Evolutionary conservation across 1,284 basidiomycete species (phyloP), one percentile per base, ranked within the genome.

Genomic region (Rhodotorula sp.): DNA sequence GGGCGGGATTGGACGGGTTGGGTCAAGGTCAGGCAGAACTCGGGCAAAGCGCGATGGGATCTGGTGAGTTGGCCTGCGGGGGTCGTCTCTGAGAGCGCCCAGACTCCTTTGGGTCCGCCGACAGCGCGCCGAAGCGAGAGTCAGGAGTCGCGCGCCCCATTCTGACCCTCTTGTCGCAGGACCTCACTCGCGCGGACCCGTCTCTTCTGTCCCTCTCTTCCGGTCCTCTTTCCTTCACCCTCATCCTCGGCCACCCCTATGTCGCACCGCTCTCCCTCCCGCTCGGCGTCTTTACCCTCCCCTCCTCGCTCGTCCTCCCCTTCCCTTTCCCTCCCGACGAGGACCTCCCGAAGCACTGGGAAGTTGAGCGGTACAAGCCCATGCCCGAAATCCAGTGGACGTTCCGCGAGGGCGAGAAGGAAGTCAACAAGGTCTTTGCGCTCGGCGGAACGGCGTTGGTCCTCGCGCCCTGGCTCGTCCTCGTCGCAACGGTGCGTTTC

Each of bases 21-120:
- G 9, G 59, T 68, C 61, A 74, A 72, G 59, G 68, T 74, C 46
- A 53, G 59, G 34, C 20, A 63, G 3, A 58, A 51, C 47, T 52
- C 53, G 22, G 73, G 73, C 30, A 74, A 70, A 40, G 70, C 60
- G 2, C 66, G 61, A 28, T 68, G 61, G 57, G 73, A 74, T 31
- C 50, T 72, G 26, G 68, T 68, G 24, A 51, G 67, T 64, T 15
- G n/a, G 28, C 10, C 31, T 13, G 22, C 40, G 16, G 16, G 40
- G 40, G 40, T 22, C 18, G 20, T 20, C 24, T 44, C 13, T 24
- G 31, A 9, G 13, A 20, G 2, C 2, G 18, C 13, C 31, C 31
- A 31, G 30, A 20, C 52, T 15, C 7, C 11, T 52, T 26, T 24
- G n/a, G 16, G 40, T 44, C 15, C 40, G 28, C n/a, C 9, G 31